Conservation (phyloP, 441 rosid genomes). For the Isatis lusitanica region DNA sequence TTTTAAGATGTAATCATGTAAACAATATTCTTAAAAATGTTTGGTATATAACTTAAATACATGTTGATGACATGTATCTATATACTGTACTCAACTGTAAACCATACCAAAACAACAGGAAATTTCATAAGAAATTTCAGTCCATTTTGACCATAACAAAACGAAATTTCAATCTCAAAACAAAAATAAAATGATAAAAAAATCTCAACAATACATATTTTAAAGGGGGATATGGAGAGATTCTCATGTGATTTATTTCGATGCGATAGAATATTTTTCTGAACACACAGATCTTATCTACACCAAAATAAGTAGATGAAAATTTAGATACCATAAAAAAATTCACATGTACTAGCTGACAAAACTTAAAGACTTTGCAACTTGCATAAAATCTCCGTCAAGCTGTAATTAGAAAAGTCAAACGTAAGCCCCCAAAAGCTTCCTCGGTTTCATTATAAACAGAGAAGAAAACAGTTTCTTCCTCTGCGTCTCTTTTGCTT, state of each 20-base stretch:
- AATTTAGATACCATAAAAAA: not conserved
- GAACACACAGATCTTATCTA: conserved; percentile 31
- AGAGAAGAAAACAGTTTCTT: not conserved
- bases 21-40: too few relatives aligned
- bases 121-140: not conserved
- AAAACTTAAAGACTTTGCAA: conserved; percentile 15
- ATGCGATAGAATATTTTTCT: not conserved
- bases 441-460: conserved; percentile 21
- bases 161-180: not conserved
- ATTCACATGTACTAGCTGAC: conserved; percentile 22
- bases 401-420: conserved; percentile 29
- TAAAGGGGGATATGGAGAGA: not conserved
- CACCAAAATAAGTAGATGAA: conserved; percentile 5
- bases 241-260: not conserved
- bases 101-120: too few relatives aligned
- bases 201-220: not conserved
- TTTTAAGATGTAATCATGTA: too few relatives aligned
- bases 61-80: too few relatives aligned
- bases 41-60: too few relatives aligned
- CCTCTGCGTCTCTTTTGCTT: not conserved
- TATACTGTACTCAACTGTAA: too few relatives aligned
- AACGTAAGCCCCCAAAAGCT: not conserved
- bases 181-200: not conserved
- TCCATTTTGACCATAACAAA: not conserved
- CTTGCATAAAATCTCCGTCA: not conserved